phyloP scores from a whole-genome alignment of 2,329 filamentous ascomycete genomes.

The Fusarium circinatum region DNA sequence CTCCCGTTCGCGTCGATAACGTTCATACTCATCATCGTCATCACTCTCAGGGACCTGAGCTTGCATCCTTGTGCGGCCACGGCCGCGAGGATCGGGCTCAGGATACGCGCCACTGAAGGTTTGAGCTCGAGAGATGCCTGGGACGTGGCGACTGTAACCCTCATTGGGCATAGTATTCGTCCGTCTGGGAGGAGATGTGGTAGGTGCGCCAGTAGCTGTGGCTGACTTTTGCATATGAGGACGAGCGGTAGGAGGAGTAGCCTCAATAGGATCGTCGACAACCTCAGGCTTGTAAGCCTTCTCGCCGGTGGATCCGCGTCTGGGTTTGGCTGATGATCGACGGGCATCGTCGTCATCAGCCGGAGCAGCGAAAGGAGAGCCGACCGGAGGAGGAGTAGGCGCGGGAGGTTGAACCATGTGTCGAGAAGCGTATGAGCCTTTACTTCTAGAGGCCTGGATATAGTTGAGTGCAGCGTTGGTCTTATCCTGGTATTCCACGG shows the following conservation, averaged over 20 bases:
- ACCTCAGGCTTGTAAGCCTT: constrained; percentile 49
- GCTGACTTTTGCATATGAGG: constrained; percentile 43
- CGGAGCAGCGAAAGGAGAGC: constrained; percentile 44
- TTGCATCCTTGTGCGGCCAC: constrained; percentile 51
- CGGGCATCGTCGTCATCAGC: constrained; percentile 49
- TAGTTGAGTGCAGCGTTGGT: constrained; percentile 40
- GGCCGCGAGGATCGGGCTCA: constrained; percentile 48
- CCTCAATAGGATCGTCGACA: constrained; percentile 46
- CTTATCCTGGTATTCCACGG: constrained; percentile 34
- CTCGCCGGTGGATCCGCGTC: constrained; percentile 50
- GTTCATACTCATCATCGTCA: constrained; percentile 49
- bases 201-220: constrained; percentile 38
- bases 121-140: constrained; percentile 46
- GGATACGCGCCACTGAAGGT: constrained; percentile 47
- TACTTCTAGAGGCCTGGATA: constrained; percentile 48
- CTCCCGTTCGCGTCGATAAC: constrained; percentile 45
- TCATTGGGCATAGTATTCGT: constrained; percentile 51
- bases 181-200: constrained; percentile 50
- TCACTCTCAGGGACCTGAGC: constrained; percentile 51
- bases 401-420: constrained; percentile 45
- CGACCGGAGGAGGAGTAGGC: constrained; percentile 50
- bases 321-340: constrained; percentile 48
- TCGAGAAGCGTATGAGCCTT: constrained; percentile 41
- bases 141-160: constrained; percentile 43
- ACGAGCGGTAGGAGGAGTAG: constrained; percentile 47